Percentiles rank a stretch among this genome's conserved stretches.
phyloP scores from a whole-genome alignment of 352 stramenopile genomes.

The Globisporangium alternatum region DNA sequence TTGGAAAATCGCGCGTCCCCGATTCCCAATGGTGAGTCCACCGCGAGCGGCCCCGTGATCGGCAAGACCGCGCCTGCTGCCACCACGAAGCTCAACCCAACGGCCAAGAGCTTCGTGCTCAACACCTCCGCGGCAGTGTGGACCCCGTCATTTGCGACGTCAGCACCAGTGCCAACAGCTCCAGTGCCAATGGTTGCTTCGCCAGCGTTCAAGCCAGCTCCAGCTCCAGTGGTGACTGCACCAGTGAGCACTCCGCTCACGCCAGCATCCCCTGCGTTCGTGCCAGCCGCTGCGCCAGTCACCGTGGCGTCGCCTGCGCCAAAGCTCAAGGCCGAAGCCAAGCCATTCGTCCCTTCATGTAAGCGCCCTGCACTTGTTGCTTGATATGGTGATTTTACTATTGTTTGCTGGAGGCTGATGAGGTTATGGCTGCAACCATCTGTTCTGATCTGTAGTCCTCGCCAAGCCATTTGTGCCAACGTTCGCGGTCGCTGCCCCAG shows the following conservation, averaged over 20 bases:
- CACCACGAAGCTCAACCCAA: slow-evolving; percentile 52
- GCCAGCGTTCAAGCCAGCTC: slow-evolving; percentile 36
- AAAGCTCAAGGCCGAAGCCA: slow-evolving; percentile 23
- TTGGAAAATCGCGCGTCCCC: slow-evolving; percentile 19
- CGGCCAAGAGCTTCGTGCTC: slow-evolving; percentile 68
- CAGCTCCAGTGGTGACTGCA: not conserved
- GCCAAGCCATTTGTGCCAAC: slow-evolving; percentile 19
- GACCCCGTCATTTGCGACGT: slow-evolving; percentile 28
- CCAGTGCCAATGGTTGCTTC: slow-evolving; percentile 13
- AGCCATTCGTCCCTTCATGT: slow-evolving; percentile 21
- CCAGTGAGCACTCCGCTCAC: slow-evolving; percentile 11
- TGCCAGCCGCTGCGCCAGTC: slow-evolving; percentile 21
- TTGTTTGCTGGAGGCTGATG: slow-evolving; percentile 1
- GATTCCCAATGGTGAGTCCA: slow-evolving; percentile 11
- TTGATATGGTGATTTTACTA: not conserved
- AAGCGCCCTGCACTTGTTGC: not conserved
- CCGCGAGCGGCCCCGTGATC: slow-evolving; percentile 10
- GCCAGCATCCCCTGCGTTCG: slow-evolving; percentile 27
- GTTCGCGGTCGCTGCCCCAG: not conserved
- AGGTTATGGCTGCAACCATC: not conserved
- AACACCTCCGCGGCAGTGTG: slow-evolving; percentile 47
- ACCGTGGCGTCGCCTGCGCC: slow-evolving; percentile 22
- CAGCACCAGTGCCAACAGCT: slow-evolving; percentile 1
- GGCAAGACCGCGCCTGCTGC: slow-evolving; percentile 7
- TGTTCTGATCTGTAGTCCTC: slow-evolving; percentile 6